Conservation (phyloP, 345 rosid genomes). For the Eucalyptus sp. region DNA sequence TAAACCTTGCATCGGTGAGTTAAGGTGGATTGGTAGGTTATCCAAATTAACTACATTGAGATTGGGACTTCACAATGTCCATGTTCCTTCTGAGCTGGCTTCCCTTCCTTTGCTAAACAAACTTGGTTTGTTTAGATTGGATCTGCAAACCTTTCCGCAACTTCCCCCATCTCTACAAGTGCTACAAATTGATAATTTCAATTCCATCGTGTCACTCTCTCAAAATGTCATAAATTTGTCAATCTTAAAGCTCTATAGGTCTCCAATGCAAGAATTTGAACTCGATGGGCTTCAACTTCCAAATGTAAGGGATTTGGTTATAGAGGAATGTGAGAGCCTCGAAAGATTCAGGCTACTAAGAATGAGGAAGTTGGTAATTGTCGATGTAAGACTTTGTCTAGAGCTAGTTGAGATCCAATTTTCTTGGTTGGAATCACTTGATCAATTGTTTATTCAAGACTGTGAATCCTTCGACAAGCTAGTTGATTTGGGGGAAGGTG, state of each 20-base stretch:
- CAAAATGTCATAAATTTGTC: background rate
- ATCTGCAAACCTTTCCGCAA: background rate
- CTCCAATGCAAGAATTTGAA: background rate
- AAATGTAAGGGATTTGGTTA: background rate
- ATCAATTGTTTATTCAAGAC: fast-evolving
- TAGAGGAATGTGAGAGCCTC: fast-evolving
- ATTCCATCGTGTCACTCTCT: background rate
- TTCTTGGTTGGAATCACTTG: background rate
- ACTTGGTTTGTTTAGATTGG: background rate
- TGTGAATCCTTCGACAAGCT: background rate
- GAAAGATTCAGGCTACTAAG: no score
- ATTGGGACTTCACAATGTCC: background rate
- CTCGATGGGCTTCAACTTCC: background rate
- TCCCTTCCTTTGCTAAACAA: background rate
- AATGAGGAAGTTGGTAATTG: background rate
- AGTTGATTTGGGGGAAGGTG: background rate
- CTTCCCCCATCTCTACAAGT: fast-evolving
- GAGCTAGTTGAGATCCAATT: background rate
- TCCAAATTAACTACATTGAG: background rate
- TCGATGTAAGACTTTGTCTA: fast-evolving
- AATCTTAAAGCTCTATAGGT: no score
- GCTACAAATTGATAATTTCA: no score
- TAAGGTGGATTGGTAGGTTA: background rate
- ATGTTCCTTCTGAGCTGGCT: background rate
- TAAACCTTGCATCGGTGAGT: background rate